These are phyloP conservation scores for Beauveria asiatica DNA, from an alignment of 2,329 filamentous ascomycete species.

Conservation along the genomic window DNA sequence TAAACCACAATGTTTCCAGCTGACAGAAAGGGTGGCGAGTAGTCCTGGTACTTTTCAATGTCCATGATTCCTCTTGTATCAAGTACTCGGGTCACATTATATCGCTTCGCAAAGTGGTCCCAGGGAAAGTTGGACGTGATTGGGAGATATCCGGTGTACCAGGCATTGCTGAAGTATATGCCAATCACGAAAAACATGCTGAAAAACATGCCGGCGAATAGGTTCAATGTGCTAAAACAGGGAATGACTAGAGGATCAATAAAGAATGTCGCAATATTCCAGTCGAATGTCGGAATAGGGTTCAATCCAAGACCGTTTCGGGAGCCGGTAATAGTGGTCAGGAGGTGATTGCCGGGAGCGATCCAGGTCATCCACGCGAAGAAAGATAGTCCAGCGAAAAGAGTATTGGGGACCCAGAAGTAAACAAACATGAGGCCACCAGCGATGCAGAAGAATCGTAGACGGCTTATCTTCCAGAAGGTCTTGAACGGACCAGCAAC, in stretches of 20 bases:
- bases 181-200: conserved; percentile 31
- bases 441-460: conserved; percentile 34
- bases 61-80: conserved; percentile 30
- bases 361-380: conserved; percentile 48
- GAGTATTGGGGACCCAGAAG: conserved; percentile 42
- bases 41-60: conserved; percentile 29
- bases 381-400: conserved; percentile 35
- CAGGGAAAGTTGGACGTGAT: conserved; percentile 36
- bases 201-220: conserved; percentile 26
- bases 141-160: conserved; percentile 35
- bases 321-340: conserved; percentile 27
- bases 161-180: conserved; percentile 35
- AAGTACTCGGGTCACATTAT: conserved; percentile 25
- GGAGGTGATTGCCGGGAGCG: conserved; percentile 28
- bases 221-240: conserved; percentile 32
- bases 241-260: conserved; percentile 23
- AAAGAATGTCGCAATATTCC: conserved; percentile 26
- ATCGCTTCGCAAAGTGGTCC: conserved; percentile 32
- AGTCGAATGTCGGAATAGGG: conserved; percentile 31
- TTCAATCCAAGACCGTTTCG: conserved; percentile 31
- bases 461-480: conserved; percentile 25
- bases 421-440: conserved; percentile 40
- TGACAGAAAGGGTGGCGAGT: conserved; percentile 31
- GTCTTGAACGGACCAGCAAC: conserved; percentile 23
- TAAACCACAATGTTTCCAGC: conserved; percentile 23